Percentiles rank a stretch among this genome's conserved stretches.
Evolutionary conservation across 352 stramenopile genomes (phyloP).

Genomic region (Phytophthora cactorum): DNA sequence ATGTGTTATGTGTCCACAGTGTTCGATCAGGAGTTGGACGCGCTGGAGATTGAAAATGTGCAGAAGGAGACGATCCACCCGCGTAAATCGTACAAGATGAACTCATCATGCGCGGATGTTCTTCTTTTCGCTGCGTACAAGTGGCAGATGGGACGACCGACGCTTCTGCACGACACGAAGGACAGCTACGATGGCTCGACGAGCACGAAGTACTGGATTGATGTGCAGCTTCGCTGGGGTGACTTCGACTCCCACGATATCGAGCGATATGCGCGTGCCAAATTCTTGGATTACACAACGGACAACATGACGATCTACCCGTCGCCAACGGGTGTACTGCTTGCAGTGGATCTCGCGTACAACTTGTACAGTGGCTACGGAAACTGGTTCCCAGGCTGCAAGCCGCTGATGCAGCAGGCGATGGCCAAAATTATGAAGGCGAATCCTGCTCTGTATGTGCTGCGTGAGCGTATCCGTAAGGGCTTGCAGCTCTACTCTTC

Average conservation of each 20-base stretch:
- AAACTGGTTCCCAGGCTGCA: conserved; percentile 99
- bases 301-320: conserved; percentile 99
- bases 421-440: conserved; percentile 99
- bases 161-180: conserved; percentile 93
- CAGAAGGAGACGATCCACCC: conserved; percentile 99
- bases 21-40: conserved; percentile 99
- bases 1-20: conserved; percentile 51
- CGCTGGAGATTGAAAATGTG: conserved; percentile 99
- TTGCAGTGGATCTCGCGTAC: conserved; percentile 99
- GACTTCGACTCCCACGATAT: conserved; percentile 99
- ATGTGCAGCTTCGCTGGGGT: conserved; percentile 99
- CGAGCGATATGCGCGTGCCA: conserved; percentile 98
- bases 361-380: conserved; percentile 99
- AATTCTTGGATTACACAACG: conserved; percentile 99
- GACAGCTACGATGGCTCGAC: conserved; percentile 97
- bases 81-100: conserved; percentile 99
- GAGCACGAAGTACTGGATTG: conserved; percentile 99
- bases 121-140: conserved; percentile 99
- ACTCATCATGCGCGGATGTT: conserved; percentile 99
- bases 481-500: conserved; percentile 99
- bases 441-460: conserved; percentile 99
- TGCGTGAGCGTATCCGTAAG: conserved; percentile 99
- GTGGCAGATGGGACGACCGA: conserved; percentile 93
- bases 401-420: conserved; percentile 99
- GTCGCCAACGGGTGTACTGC: conserved; percentile 97